Evolutionary conservation across 192 early-diverging fungal genomes (phyloP).

Genomic region (Podila clonocystis): DNA sequence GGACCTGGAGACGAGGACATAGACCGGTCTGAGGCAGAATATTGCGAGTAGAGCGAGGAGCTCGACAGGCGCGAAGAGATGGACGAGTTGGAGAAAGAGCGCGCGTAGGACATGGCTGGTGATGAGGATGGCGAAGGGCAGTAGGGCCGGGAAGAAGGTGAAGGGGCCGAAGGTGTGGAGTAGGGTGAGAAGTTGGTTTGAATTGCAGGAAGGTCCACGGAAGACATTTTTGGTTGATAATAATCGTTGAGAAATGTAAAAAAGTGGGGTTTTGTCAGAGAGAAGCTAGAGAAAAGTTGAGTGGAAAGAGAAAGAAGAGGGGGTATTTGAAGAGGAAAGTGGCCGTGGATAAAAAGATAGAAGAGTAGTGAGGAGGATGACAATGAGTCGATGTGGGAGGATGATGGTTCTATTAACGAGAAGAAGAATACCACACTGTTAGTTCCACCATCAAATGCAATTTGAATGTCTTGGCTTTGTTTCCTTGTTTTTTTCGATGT

Average conservation of each 20-base stretch:
- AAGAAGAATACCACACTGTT: too few relatives aligned
- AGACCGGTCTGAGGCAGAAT: conserved; percentile 38
- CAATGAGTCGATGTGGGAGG: neutral
- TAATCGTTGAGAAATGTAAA: neutral
- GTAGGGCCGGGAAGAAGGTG: conserved; percentile 17
- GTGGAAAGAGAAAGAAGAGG: neutral
- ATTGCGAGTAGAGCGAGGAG: conserved; percentile 44
- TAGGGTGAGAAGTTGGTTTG: conserved; percentile 29
- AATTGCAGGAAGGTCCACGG: conserved; percentile 31
- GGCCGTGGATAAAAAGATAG: too few relatives aligned
- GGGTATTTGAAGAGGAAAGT: too few relatives aligned
- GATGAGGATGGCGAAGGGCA: conserved; percentile 22
- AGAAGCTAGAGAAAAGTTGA: neutral
- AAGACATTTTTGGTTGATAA: neutral
- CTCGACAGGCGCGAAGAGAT: conserved; percentile 34
- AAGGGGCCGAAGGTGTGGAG: conserved; percentile 1
- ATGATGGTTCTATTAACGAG: neutral
- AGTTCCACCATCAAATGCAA: too few relatives aligned
- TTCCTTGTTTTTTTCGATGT: too few relatives aligned
- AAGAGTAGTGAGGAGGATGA: neutral
- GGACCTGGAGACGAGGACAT: conserved; percentile 38
- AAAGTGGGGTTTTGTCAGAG: neutral
- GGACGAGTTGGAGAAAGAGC: conserved; percentile 30
- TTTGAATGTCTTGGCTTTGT: too few relatives aligned
- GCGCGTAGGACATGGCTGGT: conserved; percentile 24